These are phyloP conservation scores for Fusarium sp. DNA, from an alignment of 2,329 filamentous ascomycete species.

Conservation along the genomic window DNA sequence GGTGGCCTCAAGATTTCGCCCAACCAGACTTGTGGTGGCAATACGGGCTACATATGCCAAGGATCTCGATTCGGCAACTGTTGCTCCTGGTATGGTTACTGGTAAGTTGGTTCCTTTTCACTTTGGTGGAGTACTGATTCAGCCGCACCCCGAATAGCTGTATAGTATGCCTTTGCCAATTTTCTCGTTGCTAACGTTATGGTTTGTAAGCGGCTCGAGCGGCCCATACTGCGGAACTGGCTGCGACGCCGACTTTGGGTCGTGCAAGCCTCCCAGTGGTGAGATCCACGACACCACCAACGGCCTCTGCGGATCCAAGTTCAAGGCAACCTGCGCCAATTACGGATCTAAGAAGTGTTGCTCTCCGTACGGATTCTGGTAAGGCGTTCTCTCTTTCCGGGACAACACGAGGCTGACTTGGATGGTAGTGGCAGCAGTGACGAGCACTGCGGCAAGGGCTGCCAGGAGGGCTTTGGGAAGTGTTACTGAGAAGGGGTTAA, in stretches of 20 bases:
- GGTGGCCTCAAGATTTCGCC: slow-evolving; percentile 44
- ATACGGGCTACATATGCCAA: slow-evolving; percentile 51
- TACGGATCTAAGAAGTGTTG: slow-evolving; percentile 52
- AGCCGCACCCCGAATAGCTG: neutral
- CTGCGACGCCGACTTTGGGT: slow-evolving; percentile 52
- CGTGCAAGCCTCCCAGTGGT: slow-evolving; percentile 43
- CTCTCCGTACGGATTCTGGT: slow-evolving; percentile 52
- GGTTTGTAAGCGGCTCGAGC: slow-evolving; percentile 46
- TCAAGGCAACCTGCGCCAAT: slow-evolving; percentile 48
- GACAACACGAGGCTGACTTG: slow-evolving; percentile 8
- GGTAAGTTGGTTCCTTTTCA: slow-evolving; percentile 42
- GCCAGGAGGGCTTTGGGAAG: slow-evolving; percentile 49
- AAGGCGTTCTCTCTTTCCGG: slow-evolving; percentile 13
- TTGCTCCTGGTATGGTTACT: slow-evolving; percentile 57
- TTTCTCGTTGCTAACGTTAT: slow-evolving; percentile 18
- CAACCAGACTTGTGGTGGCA: slow-evolving; percentile 53
- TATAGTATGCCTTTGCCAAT: neutral
- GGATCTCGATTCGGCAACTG: slow-evolving; percentile 52
- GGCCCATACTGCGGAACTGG: slow-evolving; percentile 52
- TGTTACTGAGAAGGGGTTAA: slow-evolving; percentile 39
- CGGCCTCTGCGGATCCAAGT: slow-evolving; percentile 50
- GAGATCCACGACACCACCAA: slow-evolving; percentile 50
- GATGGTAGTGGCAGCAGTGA: slow-evolving; percentile 43
- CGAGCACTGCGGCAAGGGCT: slow-evolving; percentile 49
- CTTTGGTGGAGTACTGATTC: neutral